Base-by-base conservation (phyloP, 768 basidiomycete genomes). In the Mycena olivaceomarginata region DNA sequence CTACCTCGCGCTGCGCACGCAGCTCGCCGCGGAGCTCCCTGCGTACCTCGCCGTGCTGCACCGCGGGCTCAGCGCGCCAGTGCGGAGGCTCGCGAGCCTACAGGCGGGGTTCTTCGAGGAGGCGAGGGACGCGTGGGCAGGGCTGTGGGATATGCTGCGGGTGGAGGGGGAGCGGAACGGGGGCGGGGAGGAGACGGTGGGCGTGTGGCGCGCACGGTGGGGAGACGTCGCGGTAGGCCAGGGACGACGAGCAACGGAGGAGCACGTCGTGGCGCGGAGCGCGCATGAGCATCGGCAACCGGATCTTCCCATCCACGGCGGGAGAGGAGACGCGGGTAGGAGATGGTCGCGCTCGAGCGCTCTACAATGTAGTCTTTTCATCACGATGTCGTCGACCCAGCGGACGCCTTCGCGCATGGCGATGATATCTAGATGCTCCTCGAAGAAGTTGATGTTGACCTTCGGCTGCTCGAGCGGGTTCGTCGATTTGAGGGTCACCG, bases 91-190 rank as follows among this genome's bases (percentile, higher is more conserved):
- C 39, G 90, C 90, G 0, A 83, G 85, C 7, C 88, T 92, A 72
- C 95, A 96, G 82, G 87, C 87, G 2, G 83, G 84, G 31, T 94
- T 94, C 81, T 96, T 92, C 87, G 75, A 83, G 18, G 90, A 91
- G 51, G 89, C 94, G 8, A 88, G 90, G 57, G 91, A 92, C 66
- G 87, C 90, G 40, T 97, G 96, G 96, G 90, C 88, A 2, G 93
- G 92, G n/a, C 85, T 97, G n/a, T 97, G 96, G 96, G 94, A 96
- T 75, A 94, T 94, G 82, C 85, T 95, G n/a, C 86, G 90, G 12
- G 92, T 94, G 5, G 94, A 94, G 22, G 93, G 93, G 2, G 93
- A 94, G 85, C 84, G 90, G 86, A 93, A 93, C 76, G 92, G 90
- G 0, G 93, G 92, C 9, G 89, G 89, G 7, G 89, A 88, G 11